Evolutionary conservation across 805 yeast species (phyloP).

Genomic region (Lipomyces mesembrius): DNA sequence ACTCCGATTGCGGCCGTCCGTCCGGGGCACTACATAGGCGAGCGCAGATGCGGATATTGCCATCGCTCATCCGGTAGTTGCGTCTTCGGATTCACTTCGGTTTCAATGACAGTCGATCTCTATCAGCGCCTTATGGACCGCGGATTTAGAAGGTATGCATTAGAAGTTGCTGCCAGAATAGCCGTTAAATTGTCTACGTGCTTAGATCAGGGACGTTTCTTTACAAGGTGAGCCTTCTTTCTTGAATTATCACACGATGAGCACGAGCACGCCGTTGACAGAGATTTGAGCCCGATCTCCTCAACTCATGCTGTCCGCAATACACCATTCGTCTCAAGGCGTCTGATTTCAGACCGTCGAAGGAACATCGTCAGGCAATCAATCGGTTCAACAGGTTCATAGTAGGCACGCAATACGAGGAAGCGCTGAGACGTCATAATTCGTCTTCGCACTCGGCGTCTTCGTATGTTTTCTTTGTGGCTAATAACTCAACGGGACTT

Average conservation of each 20-base stretch:
- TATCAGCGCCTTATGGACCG: conserved; percentile 70
- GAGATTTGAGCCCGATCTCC: conserved; percentile 59
- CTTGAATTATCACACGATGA: not conserved
- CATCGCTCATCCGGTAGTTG: conserved; percentile 47
- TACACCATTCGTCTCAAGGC: conserved; percentile 73
- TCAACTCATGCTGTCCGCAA: conserved; percentile 76
- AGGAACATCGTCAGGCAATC: conserved; percentile 68
- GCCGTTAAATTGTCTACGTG: not conserved
- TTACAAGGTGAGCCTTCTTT: conserved; percentile 48
- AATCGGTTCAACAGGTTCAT: conserved; percentile 56
- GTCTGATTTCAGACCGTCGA: conserved; percentile 53
- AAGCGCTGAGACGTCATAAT: conserved; percentile 20
- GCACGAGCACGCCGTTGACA: not conserved
- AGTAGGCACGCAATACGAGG: conserved; percentile 26
- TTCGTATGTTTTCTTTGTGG: not conserved
- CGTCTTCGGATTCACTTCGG: conserved; percentile 47
- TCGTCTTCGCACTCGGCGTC: conserved; percentile 6
- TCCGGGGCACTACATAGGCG: conserved; percentile 31
- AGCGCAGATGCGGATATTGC: conserved; percentile 74
- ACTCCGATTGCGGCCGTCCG: conserved; percentile 19
- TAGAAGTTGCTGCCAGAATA: not conserved
- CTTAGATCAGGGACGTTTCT: conserved; percentile 76
- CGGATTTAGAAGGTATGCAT: conserved; percentile 55
- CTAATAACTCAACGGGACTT: not conserved
- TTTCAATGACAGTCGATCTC: conserved; percentile 53